Evolutionary conservation across 2,329 filamentous ascomycete genomes (phyloP).

Genomic region (Phaeoacremonium minimum): DNA sequence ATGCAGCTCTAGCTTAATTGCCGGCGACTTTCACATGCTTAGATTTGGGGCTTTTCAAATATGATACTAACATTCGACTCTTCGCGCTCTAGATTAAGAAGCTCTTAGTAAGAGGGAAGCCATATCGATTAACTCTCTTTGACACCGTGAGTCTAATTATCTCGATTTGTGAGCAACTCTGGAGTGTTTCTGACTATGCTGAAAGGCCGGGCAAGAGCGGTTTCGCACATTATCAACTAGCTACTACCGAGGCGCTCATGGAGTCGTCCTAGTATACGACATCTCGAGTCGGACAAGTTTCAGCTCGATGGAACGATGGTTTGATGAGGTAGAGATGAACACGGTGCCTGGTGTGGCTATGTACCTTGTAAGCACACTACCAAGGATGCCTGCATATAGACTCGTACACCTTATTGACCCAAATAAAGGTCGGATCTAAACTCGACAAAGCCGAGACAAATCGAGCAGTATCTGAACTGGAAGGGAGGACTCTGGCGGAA

Average conservation of each 20-base stretch:
- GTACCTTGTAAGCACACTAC: too few relatives aligned
- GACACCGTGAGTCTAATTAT: conserved; percentile 34
- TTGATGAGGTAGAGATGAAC: conserved; percentile 46
- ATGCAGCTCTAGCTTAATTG: too few relatives aligned
- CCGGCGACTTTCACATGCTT: too few relatives aligned
- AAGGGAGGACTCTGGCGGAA: conserved; percentile 41
- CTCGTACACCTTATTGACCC: too few relatives aligned
- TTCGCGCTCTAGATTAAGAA: conserved; percentile 47
- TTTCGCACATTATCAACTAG: conserved; percentile 46
- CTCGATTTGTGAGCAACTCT: neutral
- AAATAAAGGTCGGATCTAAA: conserved; percentile 50
- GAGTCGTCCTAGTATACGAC: conserved; percentile 45
- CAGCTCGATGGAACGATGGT: conserved; percentile 47
- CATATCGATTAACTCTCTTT: conserved; percentile 48
- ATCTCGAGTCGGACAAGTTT: conserved; percentile 44
- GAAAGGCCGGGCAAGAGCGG: conserved; percentile 40
- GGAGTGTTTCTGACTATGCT: neutral
- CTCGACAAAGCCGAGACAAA: conserved; percentile 37
- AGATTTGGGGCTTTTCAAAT: too few relatives aligned
- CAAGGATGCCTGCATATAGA: too few relatives aligned
- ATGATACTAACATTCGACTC: conserved; percentile 2
- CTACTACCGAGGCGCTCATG: conserved; percentile 46
- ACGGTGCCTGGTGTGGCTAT: conserved; percentile 42
- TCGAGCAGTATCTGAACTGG: conserved; percentile 39
- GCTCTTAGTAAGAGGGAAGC: conserved; percentile 44